Evolutionary conservation across 1,284 basidiomycete species (phyloP), one percentile per base, ranked within the genome.

Genomic region (Pseudozyma flocculosa): DNA sequence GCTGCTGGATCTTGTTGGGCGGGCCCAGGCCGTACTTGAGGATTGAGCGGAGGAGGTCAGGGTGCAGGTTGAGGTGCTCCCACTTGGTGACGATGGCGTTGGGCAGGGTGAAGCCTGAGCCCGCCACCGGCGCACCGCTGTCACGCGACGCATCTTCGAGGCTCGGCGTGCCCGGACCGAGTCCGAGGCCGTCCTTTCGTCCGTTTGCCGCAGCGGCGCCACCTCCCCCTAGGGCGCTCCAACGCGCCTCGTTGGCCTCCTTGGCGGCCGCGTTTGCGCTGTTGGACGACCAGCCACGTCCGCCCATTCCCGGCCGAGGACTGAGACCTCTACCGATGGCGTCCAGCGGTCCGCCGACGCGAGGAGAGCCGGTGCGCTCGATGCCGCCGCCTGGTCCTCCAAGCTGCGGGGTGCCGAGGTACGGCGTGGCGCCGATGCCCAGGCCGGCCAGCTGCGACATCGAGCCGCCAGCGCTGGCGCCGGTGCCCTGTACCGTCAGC

Each of bases 1-100:
- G 86, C 76, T 94, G 92, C 80, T 98, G 94, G 61, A 97, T 95
- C 82, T 97, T 98, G 80, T 96, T 97, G 5, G 94, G 94, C 4
- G 94, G 94, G 0, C 94, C 94, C 78, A 75, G 93, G 89, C 93
- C 94, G 77, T 96, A 97, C 79, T 93, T 93, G 62, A 85, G 87
- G 57, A 98, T 84, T 14, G 91, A 92, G 46, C 90, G 85, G 67
- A 95, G 82, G 24, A 98, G 81, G 62, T 97, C 93, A 30, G 88
- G 85, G 24, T 88, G 86, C 40, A 98, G 83, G 48, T 87, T 84
- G 45, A 97, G 80, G 73, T 95, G 91, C 66, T 97, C 94, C 93
- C 93, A 98, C 79, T 96, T 97, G 44, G 90, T 89, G 30, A 95
- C 85, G 55, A 90, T 82, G n/a, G 66, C 86, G 24, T 89, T 91